phyloP scores from a whole-genome alignment of 768 basidiomycete genomes.

The Agaricus blazei region DNA sequence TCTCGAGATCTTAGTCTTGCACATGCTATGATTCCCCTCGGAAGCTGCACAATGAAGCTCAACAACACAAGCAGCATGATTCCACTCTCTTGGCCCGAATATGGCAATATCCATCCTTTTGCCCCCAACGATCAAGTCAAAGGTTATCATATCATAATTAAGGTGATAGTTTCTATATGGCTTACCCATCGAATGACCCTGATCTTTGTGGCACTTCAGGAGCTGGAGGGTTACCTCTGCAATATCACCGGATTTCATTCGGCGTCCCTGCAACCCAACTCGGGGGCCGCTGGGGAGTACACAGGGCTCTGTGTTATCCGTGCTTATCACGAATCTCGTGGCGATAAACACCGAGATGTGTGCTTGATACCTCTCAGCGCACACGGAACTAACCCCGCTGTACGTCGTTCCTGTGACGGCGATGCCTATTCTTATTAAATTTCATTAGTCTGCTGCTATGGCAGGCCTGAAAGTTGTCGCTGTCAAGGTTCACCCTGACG shows the following conservation, averaged over 20 bases:
- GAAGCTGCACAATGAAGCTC: slow-evolving; percentile 97
- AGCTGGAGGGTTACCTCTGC: slow-evolving; percentile 87
- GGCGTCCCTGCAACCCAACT: slow-evolving; percentile 97
- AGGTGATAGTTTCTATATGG: slow-evolving; percentile 33
- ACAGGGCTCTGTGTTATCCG: slow-evolving; percentile 92
- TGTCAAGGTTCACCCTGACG: slow-evolving; percentile 85
- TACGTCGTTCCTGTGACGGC: slow-evolving; percentile 32
- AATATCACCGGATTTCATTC: slow-evolving; percentile 95
- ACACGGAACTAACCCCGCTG: slow-evolving; percentile 98
- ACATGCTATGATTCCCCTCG: slow-evolving; percentile 94
- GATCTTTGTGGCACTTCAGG: slow-evolving; percentile 35
- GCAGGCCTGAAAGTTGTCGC: slow-evolving; percentile 94
- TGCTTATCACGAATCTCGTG: slow-evolving; percentile 89
- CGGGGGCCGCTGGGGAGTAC: slow-evolving; percentile 97
- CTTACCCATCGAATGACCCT: not conserved
- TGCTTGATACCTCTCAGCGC: slow-evolving; percentile 95
- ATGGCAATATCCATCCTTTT: slow-evolving; percentile 88
- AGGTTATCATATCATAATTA: slow-evolving; percentile 81
- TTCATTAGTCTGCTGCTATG: slow-evolving; percentile 86
- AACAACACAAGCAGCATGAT: slow-evolving; percentile 99
- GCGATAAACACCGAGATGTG: slow-evolving; percentile 80
- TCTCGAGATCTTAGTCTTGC: slow-evolving; percentile 93
- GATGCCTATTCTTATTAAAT: slow-evolving; percentile 11
- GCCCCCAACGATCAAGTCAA: slow-evolving; percentile 84
- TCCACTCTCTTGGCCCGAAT: slow-evolving; percentile 93